Evolutionary conservation across 768 basidiomycete genomes (phyloP), one percentile per base, ranked within the genome.

Genomic region (Kwoniella botswanensis): DNA sequence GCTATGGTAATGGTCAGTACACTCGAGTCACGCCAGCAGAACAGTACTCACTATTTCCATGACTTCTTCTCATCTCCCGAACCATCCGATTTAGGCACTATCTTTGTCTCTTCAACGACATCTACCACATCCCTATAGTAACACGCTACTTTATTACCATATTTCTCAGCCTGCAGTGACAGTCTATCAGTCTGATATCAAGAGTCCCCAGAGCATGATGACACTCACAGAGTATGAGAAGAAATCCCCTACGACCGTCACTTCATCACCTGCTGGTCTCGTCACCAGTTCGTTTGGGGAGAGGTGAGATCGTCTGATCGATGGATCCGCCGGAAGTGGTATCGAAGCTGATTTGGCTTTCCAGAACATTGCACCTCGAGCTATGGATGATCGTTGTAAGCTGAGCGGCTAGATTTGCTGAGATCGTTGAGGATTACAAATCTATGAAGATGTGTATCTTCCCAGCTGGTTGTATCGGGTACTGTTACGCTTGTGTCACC

Each of bases 1-100:
- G 80, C 82, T 83, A 65, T 21, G 24, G n/a, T 26, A 15, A 63
- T 44, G 44, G 29, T 63, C 54, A 44, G 59, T 35, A 6, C 64
- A 50, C 15, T 50, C 46, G 18, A 50, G 35, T 35, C 35, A 35
- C 35, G 7, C 7, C 35, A 35, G 35, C 35, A 35, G n/a, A 3
- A 21, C 17, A 41, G 24, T 44, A 46, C 82, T 74, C 68, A 83
- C 81, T 77, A 84, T 63, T 82, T 84, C 83, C 83, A 84, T 13
- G 74, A 60, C 75, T 84, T 84, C 62, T 80, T 75, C 61, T 78
- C 82, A 35, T 73, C 76, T 6, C 74, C 75, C 11, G 68, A 66
- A 0, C 79, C 80, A 26, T 77, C 82, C 17, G 71, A 71, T 67
- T 74, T 76, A 15, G 58, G 69, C 2, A 82, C 76, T 56, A 74